phyloP scores from a whole-genome alignment of 2,329 filamentous ascomycete genomes.

The Exophiala sideris region DNA sequence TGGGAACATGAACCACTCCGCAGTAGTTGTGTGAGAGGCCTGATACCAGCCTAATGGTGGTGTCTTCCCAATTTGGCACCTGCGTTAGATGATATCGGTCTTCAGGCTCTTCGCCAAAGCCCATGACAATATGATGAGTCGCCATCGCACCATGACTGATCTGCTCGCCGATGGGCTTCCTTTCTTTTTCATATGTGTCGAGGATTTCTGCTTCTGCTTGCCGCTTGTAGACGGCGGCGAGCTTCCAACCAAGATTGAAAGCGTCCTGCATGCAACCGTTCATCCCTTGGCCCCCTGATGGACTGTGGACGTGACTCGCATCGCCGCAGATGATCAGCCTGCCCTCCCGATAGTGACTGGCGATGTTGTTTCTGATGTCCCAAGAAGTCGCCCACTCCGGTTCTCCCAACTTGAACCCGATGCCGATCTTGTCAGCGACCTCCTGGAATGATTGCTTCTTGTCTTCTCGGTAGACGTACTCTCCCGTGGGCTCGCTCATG shows the following conservation, averaged over 20 bases:
- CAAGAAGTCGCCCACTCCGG: constrained; percentile 1
- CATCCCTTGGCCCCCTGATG: no score
- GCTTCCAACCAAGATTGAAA: no score
- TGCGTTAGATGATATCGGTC: not conserved
- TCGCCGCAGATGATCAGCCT: no score
- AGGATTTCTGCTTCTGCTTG: not conserved
- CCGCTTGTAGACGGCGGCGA: not conserved
- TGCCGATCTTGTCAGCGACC: not conserved
- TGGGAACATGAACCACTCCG: not conserved
- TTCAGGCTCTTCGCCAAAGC: not conserved
- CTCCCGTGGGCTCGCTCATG: constrained; percentile 1
- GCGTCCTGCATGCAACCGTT: no score
- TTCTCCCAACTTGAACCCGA: not conserved
- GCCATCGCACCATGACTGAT: not conserved
- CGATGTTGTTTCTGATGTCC: constrained; percentile 1
- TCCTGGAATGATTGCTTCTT: constrained; percentile 1
- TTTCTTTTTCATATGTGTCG: not conserved
- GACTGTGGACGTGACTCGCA: no score
- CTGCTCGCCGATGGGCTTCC: not conserved
- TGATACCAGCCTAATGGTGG: not conserved
- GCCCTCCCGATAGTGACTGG: not conserved
- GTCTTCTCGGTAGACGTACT: not conserved
- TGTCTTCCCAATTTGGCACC: not conserved
- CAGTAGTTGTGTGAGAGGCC: constrained; percentile 3
- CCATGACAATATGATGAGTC: constrained; percentile 1